Evolutionary conservation across 1,139 yeast genomes (phyloP), one percentile per base, ranked within the genome.

Genomic region (Hemisphaericaspora xylanilytica): DNA sequence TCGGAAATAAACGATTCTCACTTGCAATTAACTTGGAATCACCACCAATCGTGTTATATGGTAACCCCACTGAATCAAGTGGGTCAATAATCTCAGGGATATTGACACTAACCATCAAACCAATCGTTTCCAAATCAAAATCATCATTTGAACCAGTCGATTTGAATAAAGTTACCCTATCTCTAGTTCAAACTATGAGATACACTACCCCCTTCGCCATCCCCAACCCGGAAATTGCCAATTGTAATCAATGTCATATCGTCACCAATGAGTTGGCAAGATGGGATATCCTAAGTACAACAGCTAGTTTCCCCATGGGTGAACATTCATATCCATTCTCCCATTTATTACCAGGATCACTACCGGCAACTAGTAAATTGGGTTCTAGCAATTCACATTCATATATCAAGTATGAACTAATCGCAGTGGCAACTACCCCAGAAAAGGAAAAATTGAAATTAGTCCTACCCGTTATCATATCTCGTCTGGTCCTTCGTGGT

Each of bases 291-390:
- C 71, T 92, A 38, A 67, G 78, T 3, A 68, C 71, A 14, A 66
- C 75, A 1, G 73, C 81, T 3, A 65, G 70, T 5, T 76, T 88
- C 48, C 63, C 78, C 2, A 61, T 71, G 9, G 95, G 92, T 1
- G 28, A 32, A 16, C 96, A 92, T 53, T 89, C 87, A 2, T 92
- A 87, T 56, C 99, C 98, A 2, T 92, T 94, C 57, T 85, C 96
- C n/a, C 90, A 89, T 59, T 65, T 94, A 31, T 59, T 92, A 11
- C 95, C 97, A 0, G 98, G 99, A 0, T 70, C 85, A n/a, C 59
- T 89, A 24, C 97, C 98, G 0, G 89, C 96, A 1, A 77, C 95
- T 1, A 69, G 86, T 12, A 67, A 75, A 29, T 56, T 85, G 14
- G 86, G 86, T 2, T 64, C 70, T 3, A 67, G 80, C 4, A 67